Evolutionary conservation across 2,329 filamentous ascomycete species (phyloP), one percentile per base, ranked within the genome.

Genomic region (Arachnomyces sp.): DNA sequence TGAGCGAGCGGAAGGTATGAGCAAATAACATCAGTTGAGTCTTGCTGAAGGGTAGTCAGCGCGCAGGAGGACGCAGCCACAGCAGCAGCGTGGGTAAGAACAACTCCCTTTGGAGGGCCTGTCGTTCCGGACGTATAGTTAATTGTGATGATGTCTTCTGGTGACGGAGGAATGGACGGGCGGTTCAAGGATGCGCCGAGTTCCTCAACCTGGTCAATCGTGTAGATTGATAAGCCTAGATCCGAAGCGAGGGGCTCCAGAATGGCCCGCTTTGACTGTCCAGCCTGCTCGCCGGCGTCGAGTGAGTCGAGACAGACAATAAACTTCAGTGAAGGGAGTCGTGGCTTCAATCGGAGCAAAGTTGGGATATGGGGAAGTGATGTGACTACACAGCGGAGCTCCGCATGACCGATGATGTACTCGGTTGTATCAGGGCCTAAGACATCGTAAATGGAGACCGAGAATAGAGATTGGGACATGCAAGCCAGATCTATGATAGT

Each of bases 1-100:
- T 98, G 92, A 7, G 92, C 92, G 30, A 95, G 69, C 0, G 92
- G 92, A 38, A 98, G 75, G 65, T 96, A 98, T 1, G 90, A 96
- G 43, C 86, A 77, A 50, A 82, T 72, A 3, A 81, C 67, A 50
- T 92, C 84, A 41, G 77, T 71, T 9, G 70, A 67, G 9, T 67
- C 68, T 42, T 70, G 67, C n/a, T 60, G 57, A 31, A 67, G 56
- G 12, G 77, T 70, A 29, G 77, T 63, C 43, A 85, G 72, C 36
- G 75, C 76, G 13, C 74, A 68, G 9, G 79, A 72, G 32, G 84
- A 74, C 30, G 80, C 86, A 9, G 88, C 78, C 6, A 95, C 77
- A 8, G 87, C 86, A 59, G 84, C 88, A 42, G 71, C 71, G 57
- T 98, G 92, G 2, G 83, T 89, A 51, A 96, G 69, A 28, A 80